A percentile compares a stretch with the other conserved stretches of the same genome.
phyloP scores from a whole-genome alignment of 495 filamentous ascomycete genomes.

The Mytilinidion resinicola region DNA sequence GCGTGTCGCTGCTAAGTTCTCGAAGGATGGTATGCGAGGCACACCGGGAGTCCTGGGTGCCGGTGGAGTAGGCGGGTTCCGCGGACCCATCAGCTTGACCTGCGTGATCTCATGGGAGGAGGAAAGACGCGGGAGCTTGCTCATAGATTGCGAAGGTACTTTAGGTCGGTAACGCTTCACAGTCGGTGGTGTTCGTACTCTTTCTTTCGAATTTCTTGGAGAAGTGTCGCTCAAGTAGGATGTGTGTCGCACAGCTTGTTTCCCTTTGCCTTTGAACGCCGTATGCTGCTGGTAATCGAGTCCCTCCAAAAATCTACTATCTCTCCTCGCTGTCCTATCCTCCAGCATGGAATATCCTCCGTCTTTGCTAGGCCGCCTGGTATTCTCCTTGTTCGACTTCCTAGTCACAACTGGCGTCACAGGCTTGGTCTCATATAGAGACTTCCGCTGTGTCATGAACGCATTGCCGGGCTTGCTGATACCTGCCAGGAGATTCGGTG shows the following conservation, averaged over 20 bases:
- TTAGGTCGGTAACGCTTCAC: neutral
- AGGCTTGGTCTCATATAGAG: neutral
- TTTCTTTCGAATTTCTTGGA: neutral
- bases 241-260: neutral
- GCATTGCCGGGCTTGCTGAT: neutral
- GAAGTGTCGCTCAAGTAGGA: neutral
- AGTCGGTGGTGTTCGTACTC: neutral
- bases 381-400: neutral
- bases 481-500: neutral
- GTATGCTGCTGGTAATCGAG: neutral
- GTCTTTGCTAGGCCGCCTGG: neutral
- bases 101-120: neutral
- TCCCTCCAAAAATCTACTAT: neutral
- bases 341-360: neutral
- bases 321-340: neutral
- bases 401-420: neutral
- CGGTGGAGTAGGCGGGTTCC: neutral
- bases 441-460: neutral
- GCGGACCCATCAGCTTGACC: neutral
- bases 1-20: neutral
- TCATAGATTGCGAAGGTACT: neutral
- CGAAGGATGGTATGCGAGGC: neutral
- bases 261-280: neutral
- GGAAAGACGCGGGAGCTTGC: neutral
- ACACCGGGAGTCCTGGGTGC: neutral